Evolutionary conservation across 345 rosid species (phyloP).

Genomic region (Melaleuca alternifolia): DNA sequence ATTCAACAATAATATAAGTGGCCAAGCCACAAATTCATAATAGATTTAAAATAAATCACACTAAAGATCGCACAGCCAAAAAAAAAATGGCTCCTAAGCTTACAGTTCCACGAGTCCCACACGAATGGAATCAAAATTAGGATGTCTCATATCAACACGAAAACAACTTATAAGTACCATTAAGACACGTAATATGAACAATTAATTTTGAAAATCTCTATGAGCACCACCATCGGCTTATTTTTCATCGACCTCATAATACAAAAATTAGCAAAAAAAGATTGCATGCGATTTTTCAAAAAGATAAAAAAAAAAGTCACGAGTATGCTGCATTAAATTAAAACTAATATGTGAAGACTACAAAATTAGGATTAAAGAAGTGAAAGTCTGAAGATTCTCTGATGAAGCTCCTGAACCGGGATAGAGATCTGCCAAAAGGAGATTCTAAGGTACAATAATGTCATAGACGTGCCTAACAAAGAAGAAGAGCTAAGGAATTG

Average conservation of each 20-base stretch:
- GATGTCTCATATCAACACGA: too few relatives aligned
- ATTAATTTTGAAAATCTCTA: too few relatives aligned
- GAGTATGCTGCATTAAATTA: not conserved
- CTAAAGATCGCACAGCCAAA: too few relatives aligned
- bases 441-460: not conserved
- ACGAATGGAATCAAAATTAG: too few relatives aligned
- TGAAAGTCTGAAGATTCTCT: not conserved
- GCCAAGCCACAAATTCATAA: not conserved
- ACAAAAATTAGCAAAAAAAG: not conserved
- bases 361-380: not conserved
- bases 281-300: not conserved
- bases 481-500: too few relatives aligned
- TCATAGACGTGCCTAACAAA: not conserved
- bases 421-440: not conserved
- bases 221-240: fast-evolving
- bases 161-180: too few relatives aligned
- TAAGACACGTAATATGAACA: too few relatives aligned
- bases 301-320: not conserved
- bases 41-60: not conserved
- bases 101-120: too few relatives aligned
- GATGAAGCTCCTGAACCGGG: too few relatives aligned
- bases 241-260: not conserved
- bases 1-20: not conserved
- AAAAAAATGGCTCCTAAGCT: too few relatives aligned
- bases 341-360: not conserved